Conservation (phyloP, 768 basidiomycete genomes). For the Saitozyma sp. region DNA sequence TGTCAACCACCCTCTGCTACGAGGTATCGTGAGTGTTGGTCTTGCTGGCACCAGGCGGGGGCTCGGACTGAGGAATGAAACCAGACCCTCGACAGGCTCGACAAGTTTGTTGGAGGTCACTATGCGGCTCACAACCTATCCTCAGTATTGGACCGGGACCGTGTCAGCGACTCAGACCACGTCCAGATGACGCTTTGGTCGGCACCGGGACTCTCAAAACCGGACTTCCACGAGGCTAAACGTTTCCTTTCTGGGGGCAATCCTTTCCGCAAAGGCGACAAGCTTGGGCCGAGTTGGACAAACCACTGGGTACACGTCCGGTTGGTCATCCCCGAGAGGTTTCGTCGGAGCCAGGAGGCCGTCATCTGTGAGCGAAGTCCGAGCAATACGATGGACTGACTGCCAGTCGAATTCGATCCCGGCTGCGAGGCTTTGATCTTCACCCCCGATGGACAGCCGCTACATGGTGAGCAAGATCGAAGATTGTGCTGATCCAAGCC, state of each 20-base stretch:
- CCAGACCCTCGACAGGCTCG: constrained; percentile 18
- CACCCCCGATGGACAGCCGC: constrained; percentile 67
- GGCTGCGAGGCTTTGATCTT: constrained; percentile 92
- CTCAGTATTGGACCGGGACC: constrained; percentile 70
- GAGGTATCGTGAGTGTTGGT: constrained; percentile 18
- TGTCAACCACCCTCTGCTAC: constrained; percentile 19
- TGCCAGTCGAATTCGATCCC: constrained; percentile 87
- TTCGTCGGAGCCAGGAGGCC: constrained; percentile 68
- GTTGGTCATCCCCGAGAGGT: constrained; percentile 71
- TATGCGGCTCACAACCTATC: constrained; percentile 77
- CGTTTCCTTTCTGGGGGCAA: neutral
- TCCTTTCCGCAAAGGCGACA: constrained; percentile 78
- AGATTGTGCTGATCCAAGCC: constrained; percentile 54
- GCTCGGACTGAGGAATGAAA: neutral
- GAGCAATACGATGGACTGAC: neutral
- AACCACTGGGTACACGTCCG: constrained; percentile 95
- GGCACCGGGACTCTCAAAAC: constrained; percentile 76
- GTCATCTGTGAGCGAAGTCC: constrained; percentile 59
- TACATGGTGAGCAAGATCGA: constrained; percentile 62
- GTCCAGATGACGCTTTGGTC: constrained; percentile 85
- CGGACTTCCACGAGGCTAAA: constrained; percentile 75
- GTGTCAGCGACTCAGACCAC: constrained; percentile 59
- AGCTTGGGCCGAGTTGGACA: constrained; percentile 90
- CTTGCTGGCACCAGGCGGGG: neutral
- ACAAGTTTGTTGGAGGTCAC: constrained; percentile 62